Conservation (phyloP, 2,329 filamentous ascomycete genomes). For the Alternaria dauci region DNA sequence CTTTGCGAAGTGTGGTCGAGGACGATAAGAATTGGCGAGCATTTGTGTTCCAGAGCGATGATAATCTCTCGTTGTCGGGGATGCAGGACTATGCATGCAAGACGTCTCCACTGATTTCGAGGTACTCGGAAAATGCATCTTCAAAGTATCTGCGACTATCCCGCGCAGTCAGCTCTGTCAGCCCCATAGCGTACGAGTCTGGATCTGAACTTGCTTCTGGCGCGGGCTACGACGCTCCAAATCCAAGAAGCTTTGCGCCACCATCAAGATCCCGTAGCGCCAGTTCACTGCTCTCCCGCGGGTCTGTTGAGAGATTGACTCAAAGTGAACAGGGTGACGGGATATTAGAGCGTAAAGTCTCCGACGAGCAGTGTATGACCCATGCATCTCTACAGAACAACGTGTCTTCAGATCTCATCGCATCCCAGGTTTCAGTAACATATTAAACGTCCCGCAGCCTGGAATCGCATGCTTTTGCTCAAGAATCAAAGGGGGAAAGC, state of each 20-base stretch:
- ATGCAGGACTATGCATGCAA: constrained; percentile 4
- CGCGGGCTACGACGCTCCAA: constrained; percentile 35
- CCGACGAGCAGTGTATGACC: constrained; percentile 31
- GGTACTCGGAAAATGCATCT: constrained; percentile 16
- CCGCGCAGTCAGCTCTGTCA: constrained; percentile 29
- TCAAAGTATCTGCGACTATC: constrained; percentile 27
- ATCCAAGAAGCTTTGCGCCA: constrained; percentile 28
- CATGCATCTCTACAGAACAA: constrained; percentile 38
- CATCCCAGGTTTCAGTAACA: constrained; percentile 20
- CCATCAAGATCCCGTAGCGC: constrained; percentile 25
- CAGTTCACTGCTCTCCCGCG: constrained; percentile 26
- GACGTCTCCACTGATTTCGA: constrained; percentile 7
- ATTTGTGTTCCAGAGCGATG: constrained; percentile 42
- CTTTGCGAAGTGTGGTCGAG: constrained; percentile 12
- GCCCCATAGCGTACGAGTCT: constrained; percentile 30
- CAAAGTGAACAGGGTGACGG: constrained; percentile 14
- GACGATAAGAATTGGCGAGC: constrained; percentile 45
- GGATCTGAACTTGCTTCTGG: constrained; percentile 22
- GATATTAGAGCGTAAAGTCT: constrained; percentile 20
- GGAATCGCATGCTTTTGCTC: constrained; percentile 16
- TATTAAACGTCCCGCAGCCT: constrained; percentile 28
- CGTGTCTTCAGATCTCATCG: constrained; percentile 25
- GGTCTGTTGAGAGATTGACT: constrained; percentile 17
- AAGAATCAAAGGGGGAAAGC: constrained; percentile 20
- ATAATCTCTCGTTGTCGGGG: constrained; percentile 12